Base-by-base conservation (phyloP, 768 basidiomycete species). In the Xerocomus potaroensis region DNA sequence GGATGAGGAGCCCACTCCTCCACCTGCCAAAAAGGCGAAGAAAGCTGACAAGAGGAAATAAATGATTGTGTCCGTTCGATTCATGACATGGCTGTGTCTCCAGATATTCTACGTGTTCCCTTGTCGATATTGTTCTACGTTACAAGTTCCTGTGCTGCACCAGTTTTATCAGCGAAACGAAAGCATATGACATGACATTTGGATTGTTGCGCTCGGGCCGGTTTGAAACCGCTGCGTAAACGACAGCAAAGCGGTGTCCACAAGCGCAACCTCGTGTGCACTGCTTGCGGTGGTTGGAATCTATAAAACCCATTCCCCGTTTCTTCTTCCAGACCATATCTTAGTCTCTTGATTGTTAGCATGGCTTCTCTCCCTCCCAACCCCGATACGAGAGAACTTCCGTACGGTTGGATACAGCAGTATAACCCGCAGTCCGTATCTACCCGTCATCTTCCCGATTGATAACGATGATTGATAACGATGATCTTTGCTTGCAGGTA, bases 321-420 rank as follows among this genome's bases (percentile, higher is more conserved):
- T 47, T 40, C 45, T 49, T 59, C 59, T 67, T 68, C 65, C 56
- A 34, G 26, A 24, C 41, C 19, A 47, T 16, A 23, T 24, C 24
- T 12, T 16, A 35, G 8, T 31, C 31, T 26, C 39, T 41, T 36
- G 21, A 53, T 53, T 40, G 47, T 59, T 51, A 64, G 54, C 57
- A 76, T 79, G 63, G 61, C 72, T 43, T 65, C 71, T 47, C 73
- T 76, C 47, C 71, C 78, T 35, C 64, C 68, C 39, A 67, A 66
- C 62, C 76, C 76, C n/a, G 86, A 88, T 59, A 61, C 65, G 11
- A 76, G 86, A 43, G 67, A 71, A 4, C 72, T 88, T 1, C 86
- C 86, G 9, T 67, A 67, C 1, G 87, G 87, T 31, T 89, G 85
- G 85, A 69, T 78, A 15, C 66, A 75, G 15, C 83, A 86, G 55